Base-by-base conservation (phyloP, 257 asterid species). In the Ligustrum vulgare region DNA sequence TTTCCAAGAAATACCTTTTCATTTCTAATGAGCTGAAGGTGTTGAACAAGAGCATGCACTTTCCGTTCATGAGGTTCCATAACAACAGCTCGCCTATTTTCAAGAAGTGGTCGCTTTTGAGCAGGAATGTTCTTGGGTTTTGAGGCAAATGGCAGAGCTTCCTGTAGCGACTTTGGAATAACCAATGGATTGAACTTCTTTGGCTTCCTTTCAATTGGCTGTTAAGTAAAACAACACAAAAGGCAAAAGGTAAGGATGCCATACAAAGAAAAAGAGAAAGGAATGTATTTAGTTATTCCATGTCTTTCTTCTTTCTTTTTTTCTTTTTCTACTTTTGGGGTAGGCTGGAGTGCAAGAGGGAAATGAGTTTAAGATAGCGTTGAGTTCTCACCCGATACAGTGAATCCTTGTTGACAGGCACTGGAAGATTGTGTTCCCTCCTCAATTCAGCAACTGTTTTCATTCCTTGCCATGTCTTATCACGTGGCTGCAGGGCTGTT, bases 401-500 rank as follows among this genome's bases (percentile, higher is more conserved):
- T 66, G 99, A 94, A 85, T 92, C 98, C 86, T 87, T 91, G 87
- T 91, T 91, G 78, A 92, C 91, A 36, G 98, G 94, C 36, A 88
- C 86, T 5, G 90, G 88, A 74, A 94, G 82, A 71, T 84, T 86
- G 33, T 80, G 88, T 66, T 89, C 98, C 83, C 88, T 91, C 87
- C 99, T 87, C 41, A 94, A 77, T 78, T 94, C 99, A 22, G 93
- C 83, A 75, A 92, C 94, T 5, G 98, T 94, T 83, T 90, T 92
- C 99, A 94, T 91, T 64, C 98, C 99, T 79, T 82, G 83, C 99
- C 99, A 94, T 43, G 87, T 91, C 71, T 77, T 80, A 64, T 83
- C 84, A 39, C 94, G 96, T 49, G 98, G 96, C 90, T 89, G 99
- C 82, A 94, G 81, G 39, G 97, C 96, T 71, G 97, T 94, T 45